Conservation (phyloP, 2,329 filamentous ascomycete species). For the Nemania abortiva region DNA sequence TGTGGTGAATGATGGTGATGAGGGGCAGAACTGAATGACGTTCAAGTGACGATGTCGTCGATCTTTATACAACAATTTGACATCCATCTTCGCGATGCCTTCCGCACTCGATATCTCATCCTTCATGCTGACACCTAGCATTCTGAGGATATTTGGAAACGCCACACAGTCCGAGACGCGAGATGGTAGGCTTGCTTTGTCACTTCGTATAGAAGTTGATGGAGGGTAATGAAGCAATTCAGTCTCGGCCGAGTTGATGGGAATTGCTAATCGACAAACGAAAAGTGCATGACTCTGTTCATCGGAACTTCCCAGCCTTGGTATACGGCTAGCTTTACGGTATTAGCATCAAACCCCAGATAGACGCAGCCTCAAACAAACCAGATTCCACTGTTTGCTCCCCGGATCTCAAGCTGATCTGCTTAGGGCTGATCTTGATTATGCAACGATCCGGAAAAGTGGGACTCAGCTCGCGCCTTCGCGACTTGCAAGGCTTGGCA, state of each 20-base stretch:
- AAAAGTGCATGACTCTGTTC: neutral
- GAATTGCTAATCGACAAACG: constrained; percentile 18
- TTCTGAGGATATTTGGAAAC: neutral
- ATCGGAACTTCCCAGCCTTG: neutral
- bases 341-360: neutral
- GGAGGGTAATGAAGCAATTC: constrained; percentile 8
- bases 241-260: constrained; percentile 6
- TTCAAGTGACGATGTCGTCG: constrained; percentile 14
- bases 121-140: constrained; percentile 6
- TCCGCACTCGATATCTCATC: neutral
- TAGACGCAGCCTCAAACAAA: neutral
- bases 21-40: constrained; percentile 11
- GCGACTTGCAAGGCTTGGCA: constrained; percentile 27
- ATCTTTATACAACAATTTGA: constrained; percentile 24
- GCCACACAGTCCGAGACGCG: constrained; percentile 18
- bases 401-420: neutral
- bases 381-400: neutral
- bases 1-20: constrained; percentile 15
- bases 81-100: neutral
- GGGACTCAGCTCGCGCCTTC: constrained; percentile 26
- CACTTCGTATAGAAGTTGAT: constrained; percentile 14
- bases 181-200: constrained; percentile 25
- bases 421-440: constrained; percentile 9
- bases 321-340: neutral
- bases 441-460: constrained; percentile 13